Evolutionary conservation across 2,329 filamentous ascomycete species (phyloP).

Genomic region (Aspergillus quadrilineatus): DNA sequence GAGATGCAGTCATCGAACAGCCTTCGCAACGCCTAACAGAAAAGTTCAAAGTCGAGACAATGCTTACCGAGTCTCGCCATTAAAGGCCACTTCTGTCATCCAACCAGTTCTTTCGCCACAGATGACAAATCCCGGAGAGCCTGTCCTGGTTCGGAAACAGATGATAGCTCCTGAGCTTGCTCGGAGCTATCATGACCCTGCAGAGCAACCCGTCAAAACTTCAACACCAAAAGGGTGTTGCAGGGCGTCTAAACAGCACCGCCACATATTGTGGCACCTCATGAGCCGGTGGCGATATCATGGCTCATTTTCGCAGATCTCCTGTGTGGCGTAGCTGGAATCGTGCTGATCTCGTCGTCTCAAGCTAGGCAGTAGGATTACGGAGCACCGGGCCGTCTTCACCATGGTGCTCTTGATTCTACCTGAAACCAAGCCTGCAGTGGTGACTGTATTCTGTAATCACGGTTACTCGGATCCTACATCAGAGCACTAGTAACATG

Average conservation of each 20-base stretch:
- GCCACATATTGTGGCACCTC: neutral
- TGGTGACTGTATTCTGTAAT: neutral
- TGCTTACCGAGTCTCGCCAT: neutral
- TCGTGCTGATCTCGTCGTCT: neutral
- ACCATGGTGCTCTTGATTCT: neutral
- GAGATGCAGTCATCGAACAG: neutral
- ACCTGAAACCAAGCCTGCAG: neutral
- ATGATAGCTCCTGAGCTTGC: neutral
- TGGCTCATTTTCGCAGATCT: neutral
- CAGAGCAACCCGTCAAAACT: constrained; percentile 1
- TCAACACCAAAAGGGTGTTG: constrained; percentile 1
- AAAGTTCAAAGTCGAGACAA: constrained; percentile 6
- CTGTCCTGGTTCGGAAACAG: neutral
- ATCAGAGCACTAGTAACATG: neutral
- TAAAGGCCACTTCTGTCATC: constrained; percentile 1
- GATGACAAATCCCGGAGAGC: constrained; percentile 19
- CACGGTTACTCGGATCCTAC: neutral
- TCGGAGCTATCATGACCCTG: constrained; percentile 8
- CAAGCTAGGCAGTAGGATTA: constrained; percentile 9
- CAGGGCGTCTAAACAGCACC: neutral
- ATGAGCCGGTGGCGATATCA: neutral
- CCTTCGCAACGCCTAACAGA: neutral
- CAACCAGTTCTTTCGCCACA: constrained; percentile 16
- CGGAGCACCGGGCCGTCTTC: neutral
- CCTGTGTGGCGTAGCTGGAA: constrained; percentile 7